Conservation (phyloP, 2,329 filamentous ascomycete genomes). For the Calonectria pteridis region DNA sequence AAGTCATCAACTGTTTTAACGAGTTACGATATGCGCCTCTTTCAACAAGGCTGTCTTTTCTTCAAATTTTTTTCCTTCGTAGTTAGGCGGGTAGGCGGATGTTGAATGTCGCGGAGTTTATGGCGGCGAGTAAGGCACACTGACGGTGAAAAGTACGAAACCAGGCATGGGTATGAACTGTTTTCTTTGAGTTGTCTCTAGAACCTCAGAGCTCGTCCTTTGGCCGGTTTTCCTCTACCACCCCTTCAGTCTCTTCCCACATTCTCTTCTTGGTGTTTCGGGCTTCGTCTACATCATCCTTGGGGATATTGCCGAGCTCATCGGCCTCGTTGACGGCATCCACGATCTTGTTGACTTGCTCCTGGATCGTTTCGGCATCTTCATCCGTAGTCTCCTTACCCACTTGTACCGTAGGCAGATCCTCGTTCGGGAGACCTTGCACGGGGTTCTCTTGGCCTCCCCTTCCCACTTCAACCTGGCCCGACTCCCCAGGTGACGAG, state of each 20-base stretch:
- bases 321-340: slow-evolving; percentile 56
- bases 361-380: slow-evolving; percentile 58
- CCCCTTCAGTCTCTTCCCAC: slow-evolving; percentile 43
- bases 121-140: neutral
- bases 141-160: slow-evolving; percentile 16
- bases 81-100: slow-evolving; percentile 13
- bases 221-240: slow-evolving; percentile 44
- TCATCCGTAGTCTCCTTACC: slow-evolving; percentile 39
- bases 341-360: slow-evolving; percentile 68
- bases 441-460: slow-evolving; percentile 47
- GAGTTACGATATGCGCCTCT: slow-evolving; percentile 1
- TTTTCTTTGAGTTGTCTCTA: neutral
- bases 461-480: slow-evolving; percentile 42
- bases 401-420: slow-evolving; percentile 64
- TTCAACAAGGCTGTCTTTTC: slow-evolving; percentile 29
- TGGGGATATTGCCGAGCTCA: slow-evolving; percentile 41
- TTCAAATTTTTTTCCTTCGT: neutral
- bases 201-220: slow-evolving; percentile 54
- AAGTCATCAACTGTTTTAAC: slow-evolving; percentile 9
- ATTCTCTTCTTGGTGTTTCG: slow-evolving; percentile 47
- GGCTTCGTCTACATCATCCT: slow-evolving; percentile 24
- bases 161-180: neutral
- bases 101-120: slow-evolving; percentile 26
- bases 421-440: slow-evolving; percentile 54
- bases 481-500: slow-evolving; percentile 40